phyloP scores from a whole-genome alignment of 208 protist species.

The Leishmania guyanensis region DNA sequence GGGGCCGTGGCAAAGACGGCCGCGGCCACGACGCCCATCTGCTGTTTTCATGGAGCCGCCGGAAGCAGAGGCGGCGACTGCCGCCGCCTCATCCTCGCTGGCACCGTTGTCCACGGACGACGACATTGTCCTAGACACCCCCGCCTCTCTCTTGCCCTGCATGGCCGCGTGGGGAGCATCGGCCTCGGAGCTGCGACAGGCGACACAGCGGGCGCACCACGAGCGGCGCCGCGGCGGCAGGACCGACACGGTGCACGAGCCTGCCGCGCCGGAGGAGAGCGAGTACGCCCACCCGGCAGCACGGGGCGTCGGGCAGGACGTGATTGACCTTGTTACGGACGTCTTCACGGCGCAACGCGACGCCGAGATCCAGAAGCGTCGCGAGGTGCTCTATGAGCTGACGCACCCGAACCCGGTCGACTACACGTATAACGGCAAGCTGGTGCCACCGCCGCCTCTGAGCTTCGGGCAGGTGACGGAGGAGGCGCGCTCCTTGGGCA shows the following conservation, averaged over 20 bases:
- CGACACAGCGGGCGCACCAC: neutral
- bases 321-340: constrained; percentile 89
- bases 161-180: neutral
- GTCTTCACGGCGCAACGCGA: constrained; percentile 75
- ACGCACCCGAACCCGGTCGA: constrained; percentile 81
- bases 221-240: neutral
- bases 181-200: constrained; percentile 6
- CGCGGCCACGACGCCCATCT: neutral
- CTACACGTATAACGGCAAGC: constrained; percentile 87
- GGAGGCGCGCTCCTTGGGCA: constrained; percentile 65
- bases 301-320: constrained; percentile 70
- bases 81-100: neutral
- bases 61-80: neutral
- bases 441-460: constrained; percentile 87
- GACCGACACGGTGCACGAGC: neutral
- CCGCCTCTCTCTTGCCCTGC: constrained; percentile 33
- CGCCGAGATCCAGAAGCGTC: constrained; percentile 50
- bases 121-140: constrained; percentile 54
- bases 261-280: constrained; percentile 27
- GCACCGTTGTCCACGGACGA: constrained; percentile 28
- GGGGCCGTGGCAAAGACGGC: neutral
- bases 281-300: constrained; percentile 48
- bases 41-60: neutral
- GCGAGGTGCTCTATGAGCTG: constrained; percentile 79
- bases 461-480: constrained; percentile 82